Evolutionary conservation across 768 basidiomycete genomes (phyloP), one percentile per base, ranked within the genome.

Genomic region (Lyophyllum semitale): DNA sequence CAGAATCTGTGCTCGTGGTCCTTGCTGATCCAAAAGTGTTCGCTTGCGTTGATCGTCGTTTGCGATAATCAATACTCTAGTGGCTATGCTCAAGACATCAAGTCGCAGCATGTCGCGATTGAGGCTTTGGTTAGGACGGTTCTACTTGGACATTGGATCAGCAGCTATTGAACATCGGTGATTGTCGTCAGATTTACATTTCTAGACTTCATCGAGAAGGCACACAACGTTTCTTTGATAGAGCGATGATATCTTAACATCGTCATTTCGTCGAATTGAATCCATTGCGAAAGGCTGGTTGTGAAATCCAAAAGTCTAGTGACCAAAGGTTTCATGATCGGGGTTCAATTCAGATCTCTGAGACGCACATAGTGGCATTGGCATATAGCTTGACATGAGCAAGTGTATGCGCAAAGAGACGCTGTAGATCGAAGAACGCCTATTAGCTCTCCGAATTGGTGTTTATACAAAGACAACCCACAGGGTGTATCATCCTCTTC

Each of bases 11-110:
- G 54, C 48, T 30, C 50, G 18, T 3, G 47, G 47, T 18, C 48
- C 54, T 23, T 40, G 45, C 27, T 54, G 45, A 26, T n/a, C 30
- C 15, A 55, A 18, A 23, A 50, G 33, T 26, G 30, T 17, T 22
- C 18, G 42, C n/a, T 45, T 55, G 29, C 48, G 26, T 38, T 44
- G 54, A 22, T 44, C 54, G 30, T 55, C 54, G 23, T 38, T 48
- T 12, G 43, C 30, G 15, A 55, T 33, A n/a, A 32, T 42, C 42
- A 55, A n/a, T 8, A 55, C 25, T 13, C 54, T 41, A 37, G 48
- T 50, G n/a, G 54, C 48, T 13, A 48, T 42, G 25, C 30, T 50
- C 18, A 55, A 11, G 26, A 49, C 40, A 27, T 55, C 48, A 26
- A 55, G 44, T 29, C 30, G 25, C 17, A 42, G 27, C 6, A 55